Conservation (phyloP, 2,329 filamentous ascomycete genomes). For the Graphium sp. region DNA sequence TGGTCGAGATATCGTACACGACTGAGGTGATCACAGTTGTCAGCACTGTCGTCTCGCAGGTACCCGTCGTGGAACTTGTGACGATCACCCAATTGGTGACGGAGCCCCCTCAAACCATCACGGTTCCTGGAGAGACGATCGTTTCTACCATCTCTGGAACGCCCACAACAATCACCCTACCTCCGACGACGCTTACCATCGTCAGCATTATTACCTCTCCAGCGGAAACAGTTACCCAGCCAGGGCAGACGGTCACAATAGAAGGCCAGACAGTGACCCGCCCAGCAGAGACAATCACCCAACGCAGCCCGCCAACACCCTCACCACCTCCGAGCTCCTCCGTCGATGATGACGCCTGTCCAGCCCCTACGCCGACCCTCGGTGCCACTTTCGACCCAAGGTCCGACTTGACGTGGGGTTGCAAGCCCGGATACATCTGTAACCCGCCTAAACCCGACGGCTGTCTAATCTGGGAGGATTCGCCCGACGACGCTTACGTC, state of each 20-base stretch:
- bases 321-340: conserved; percentile 13
- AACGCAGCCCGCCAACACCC: conserved; percentile 11
- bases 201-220: conserved; percentile 7
- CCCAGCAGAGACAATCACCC: conserved; percentile 13
- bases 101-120: conserved; percentile 6
- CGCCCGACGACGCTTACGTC: conserved; percentile 25
- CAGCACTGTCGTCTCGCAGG: conserved; percentile 8
- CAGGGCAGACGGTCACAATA: conserved; percentile 6
- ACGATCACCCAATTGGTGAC: conserved; percentile 11
- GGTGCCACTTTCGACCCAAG: conserved; percentile 13
- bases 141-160: too few relatives aligned
- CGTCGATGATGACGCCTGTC: conserved; percentile 11
- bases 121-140: conserved; percentile 5
- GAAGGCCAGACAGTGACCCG: conserved; percentile 15
- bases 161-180: conserved; percentile 1
- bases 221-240: conserved; percentile 6
- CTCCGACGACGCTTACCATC: too few relatives aligned
- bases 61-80: conserved; percentile 11
- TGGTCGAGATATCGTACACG: conserved; percentile 5
- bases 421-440: conserved; percentile 33
- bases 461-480: conserved; percentile 33
- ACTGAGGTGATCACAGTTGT: conserved; percentile 7
- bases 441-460: conserved; percentile 27
- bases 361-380: conserved; percentile 11
- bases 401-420: conserved; percentile 34